Base-by-base conservation (phyloP, 371 early-diverging fungal genomes). In the Batrachochytrium dendrobatidis region DNA sequence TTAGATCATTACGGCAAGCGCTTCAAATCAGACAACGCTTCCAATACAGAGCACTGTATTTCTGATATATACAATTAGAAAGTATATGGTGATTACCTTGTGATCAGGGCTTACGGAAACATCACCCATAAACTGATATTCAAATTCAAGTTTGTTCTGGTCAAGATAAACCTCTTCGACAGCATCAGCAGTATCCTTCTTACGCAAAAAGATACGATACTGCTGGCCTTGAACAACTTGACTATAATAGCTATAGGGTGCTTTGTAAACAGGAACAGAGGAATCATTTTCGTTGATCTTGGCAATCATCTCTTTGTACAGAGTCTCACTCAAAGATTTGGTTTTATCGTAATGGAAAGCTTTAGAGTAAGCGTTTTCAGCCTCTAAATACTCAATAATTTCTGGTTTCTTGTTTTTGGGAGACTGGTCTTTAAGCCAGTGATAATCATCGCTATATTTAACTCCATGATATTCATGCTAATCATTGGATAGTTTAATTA, bases 401-500 rank as follows among this genome's bases (percentile, higher is more conserved):
- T 68, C 74, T 32, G 61, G 64, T 15, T 50, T 34, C 59, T 72
- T 63, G 35, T 55, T 54, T 55, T 61, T 35, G 61, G 62, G 64
- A 28, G 59, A 61, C 53, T 64, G 59, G 58, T 73, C 73, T 52
- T 73, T 76, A 52, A 76, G 8, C 76, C 76, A 76, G 61, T 76
- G 76, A 56, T 72, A 76, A 34, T 33, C 20, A 59, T 76, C 76
- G 15, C 35, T 46, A 20, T 49, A 44, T 0, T 56, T 39, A 10
- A 44, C 18, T 28, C 39, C 50, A 24, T 58, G 59, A 50, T 72
- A 69, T 7, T 28, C 33, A 46, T 72, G 72, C 26, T 35, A 24
- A 24, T 34, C 44, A 8, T 15, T 15, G 12, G 44, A 43, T 61
- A 55, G 20, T 48, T 33, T 29, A 56, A 51, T 57, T 61, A 53